phyloP scores from a whole-genome alignment of 257 asterid species.

The Nicotiana otophora region DNA sequence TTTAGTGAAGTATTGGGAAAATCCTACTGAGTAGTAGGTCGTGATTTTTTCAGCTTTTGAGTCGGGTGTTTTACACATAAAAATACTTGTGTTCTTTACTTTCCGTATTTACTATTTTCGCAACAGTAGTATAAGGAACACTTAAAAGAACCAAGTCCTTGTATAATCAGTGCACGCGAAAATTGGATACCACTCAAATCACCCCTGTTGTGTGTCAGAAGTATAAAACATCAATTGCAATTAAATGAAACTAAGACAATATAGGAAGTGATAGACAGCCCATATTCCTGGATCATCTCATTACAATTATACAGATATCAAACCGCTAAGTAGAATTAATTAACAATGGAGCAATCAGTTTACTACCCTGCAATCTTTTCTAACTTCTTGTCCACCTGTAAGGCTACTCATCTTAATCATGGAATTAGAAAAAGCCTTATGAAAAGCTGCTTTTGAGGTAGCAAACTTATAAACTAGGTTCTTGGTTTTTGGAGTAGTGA shows the following conservation, averaged over 20 bases:
- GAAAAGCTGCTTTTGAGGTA: slow-evolving; percentile 52
- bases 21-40: too few relatives aligned
- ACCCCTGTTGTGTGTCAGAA: too few relatives aligned
- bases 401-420: slow-evolving; percentile 90
- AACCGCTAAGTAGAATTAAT: neutral
- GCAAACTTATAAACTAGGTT: slow-evolving; percentile 52
- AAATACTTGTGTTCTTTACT: too few relatives aligned
- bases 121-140: too few relatives aligned
- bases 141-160: too few relatives aligned
- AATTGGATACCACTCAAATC: too few relatives aligned
- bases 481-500: slow-evolving; percentile 43
- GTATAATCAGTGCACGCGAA: too few relatives aligned
- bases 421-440: slow-evolving; percentile 54
- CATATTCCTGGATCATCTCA: slow-evolving; percentile 1
- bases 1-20: too few relatives aligned
- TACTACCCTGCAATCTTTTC: slow-evolving; percentile 69
- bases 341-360: slow-evolving; percentile 22
- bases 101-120: too few relatives aligned
- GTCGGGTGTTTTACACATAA: too few relatives aligned
- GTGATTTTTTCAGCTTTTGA: too few relatives aligned
- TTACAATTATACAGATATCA: neutral
- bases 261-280: neutral
- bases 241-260: neutral
- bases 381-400: slow-evolving; percentile 71
- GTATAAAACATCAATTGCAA: too few relatives aligned